Evolutionary conservation across 2,329 filamentous ascomycete genomes (phyloP), one percentile per base, ranked within the genome.

Genomic region (Elsinoe ampelina): DNA sequence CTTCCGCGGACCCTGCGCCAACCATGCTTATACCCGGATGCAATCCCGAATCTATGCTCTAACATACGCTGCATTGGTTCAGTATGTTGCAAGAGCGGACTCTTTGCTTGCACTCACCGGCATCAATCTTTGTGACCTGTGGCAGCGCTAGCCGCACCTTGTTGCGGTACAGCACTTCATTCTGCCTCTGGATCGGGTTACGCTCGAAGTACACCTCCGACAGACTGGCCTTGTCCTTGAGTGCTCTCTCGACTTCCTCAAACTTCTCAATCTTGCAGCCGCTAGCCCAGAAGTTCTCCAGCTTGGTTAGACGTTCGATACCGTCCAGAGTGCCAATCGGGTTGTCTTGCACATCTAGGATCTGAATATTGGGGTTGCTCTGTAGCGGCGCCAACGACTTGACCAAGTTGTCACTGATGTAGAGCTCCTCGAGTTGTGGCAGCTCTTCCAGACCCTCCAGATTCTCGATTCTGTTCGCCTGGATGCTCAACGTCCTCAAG

Each of bases 181-280:
- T 82, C 56, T 79, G 80, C 59, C 83, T 77, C 73, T 98, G 93
- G 64, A 98, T 71, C 22, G 91, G 92, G 66, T 95, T 96, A 1
- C 90, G 91, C 69, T 98, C 93, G 62, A 98, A 95, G 69, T 98
- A 98, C 10, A 98, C 92, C 1, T 93, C 96, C 59, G 85, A 83
- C 63, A 97, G 72, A 36, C 84, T 75, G 67, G 87, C 76, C 75
- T 95, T 96, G 67, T 93, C 86, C 54, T 74, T 79, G 61, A 98
- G 72, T 64, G 87, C 81, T 57, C 79, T 80, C 73, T 96, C 87
- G 2, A 97, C 80, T 66, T 97, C 91, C 42, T 78, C 76, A 65
- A 97, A 95, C 68, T 88, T 88, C 17, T 74, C 74, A 22, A 98
- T 71, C 64, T 86, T 77, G 71, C 95, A 97, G 71, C 91, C 90